phyloP scores from a whole-genome alignment of 306 rosid species.

The Fragaria iinumae region DNA sequence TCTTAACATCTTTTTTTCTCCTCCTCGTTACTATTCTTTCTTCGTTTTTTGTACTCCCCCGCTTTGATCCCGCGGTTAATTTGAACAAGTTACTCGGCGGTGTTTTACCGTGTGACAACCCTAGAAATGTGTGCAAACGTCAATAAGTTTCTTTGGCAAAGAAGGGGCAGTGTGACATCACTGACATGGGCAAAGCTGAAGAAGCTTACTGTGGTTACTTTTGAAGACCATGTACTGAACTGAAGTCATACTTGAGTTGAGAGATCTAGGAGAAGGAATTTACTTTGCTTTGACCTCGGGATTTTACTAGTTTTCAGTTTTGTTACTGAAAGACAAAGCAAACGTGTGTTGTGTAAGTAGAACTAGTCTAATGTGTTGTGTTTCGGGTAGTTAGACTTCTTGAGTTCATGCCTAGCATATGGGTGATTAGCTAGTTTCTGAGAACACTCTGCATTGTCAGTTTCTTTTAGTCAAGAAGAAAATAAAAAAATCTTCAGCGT shows the following conservation, averaged over 20 bases:
- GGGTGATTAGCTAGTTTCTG: background rate
- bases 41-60: background rate
- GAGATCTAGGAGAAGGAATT: background rate
- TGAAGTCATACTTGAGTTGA: background rate
- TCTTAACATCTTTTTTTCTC: background rate
- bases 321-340: background rate
- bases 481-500: no score
- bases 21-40: background rate
- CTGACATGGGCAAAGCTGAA: background rate
- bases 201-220: background rate
- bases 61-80: background rate
- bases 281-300: background rate
- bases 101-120: background rate
- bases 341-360: background rate
- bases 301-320: background rate
- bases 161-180: background rate
- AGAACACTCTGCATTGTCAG: no score
- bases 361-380: background rate
- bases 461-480: no score
- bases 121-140: background rate
- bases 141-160: background rate
- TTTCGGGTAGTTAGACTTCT: background rate
- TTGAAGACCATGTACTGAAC: no score
- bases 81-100: conserved; percentile 7
- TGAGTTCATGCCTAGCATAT: background rate